Percentiles rank a stretch among this genome's conserved stretches.
phyloP scores from a whole-genome alignment of 2,329 filamentous ascomycete genomes.

The Graphilbum sp. region DNA sequence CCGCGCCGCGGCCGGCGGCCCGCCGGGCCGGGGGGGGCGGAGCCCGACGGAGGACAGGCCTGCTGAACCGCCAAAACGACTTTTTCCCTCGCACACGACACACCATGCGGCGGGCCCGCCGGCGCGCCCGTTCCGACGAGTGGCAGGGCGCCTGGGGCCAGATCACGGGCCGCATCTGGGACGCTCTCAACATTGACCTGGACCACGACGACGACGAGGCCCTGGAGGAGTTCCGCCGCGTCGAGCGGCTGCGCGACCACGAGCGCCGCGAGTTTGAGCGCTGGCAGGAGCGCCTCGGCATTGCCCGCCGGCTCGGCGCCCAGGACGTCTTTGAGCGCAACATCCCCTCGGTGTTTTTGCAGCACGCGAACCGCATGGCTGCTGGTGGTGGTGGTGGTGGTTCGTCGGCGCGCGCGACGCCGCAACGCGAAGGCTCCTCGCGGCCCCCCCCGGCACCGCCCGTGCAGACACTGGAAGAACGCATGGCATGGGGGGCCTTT shows the following conservation, averaged over 20 bases:
- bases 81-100: conserved; percentile 39
- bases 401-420: background rate
- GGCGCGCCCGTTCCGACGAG: conserved; percentile 55
- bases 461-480: conserved; percentile 50
- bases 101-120: conserved; percentile 36
- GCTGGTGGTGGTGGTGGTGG: too few relatives aligned
- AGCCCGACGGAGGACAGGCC: background rate
- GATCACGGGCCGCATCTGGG: conserved; percentile 44
- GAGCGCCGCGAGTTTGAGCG: conserved; percentile 43
- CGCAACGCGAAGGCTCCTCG: background rate
- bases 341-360: conserved; percentile 39
- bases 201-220: conserved; percentile 65
- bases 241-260: conserved; percentile 35
- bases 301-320: conserved; percentile 66
- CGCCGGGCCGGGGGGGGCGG: background rate
- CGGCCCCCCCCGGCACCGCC: background rate
- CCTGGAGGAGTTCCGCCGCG: conserved; percentile 34
- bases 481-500: conserved; percentile 77
- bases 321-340: conserved; percentile 53
- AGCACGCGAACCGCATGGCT: conserved; percentile 32
- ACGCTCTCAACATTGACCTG: conserved; percentile 58
- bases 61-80: conserved; percentile 13
- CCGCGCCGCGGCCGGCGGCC: conserved; percentile 10
- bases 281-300: conserved; percentile 72
- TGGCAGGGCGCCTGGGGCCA: conserved; percentile 79